phyloP scores from a whole-genome alignment of 2,329 filamentous ascomycete genomes.

The Trichophyton rubrum region DNA sequence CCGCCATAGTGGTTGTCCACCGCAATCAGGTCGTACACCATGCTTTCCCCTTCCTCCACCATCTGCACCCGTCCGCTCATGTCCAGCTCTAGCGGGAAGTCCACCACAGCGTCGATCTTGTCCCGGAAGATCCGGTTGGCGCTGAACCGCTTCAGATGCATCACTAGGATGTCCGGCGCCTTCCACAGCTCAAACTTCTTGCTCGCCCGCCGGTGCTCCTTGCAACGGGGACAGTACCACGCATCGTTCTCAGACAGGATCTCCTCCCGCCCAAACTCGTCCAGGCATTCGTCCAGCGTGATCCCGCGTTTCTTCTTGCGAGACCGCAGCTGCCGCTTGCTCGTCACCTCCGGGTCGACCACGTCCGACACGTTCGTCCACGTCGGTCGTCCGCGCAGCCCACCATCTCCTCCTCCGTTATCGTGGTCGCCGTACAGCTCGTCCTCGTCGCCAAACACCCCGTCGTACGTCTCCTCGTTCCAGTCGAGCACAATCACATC shows the following conservation, averaged over 20 bases:
- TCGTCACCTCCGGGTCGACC: slow-evolving; percentile 51
- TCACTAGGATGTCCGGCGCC: slow-evolving; percentile 82
- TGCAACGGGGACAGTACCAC: slow-evolving; percentile 95
- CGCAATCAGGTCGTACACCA: slow-evolving; percentile 85
- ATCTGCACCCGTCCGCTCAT: slow-evolving; percentile 67
- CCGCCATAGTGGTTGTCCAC: slow-evolving; percentile 95
- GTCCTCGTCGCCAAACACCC: slow-evolving; percentile 46
- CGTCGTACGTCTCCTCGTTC: slow-evolving; percentile 56
- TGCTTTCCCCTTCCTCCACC: slow-evolving; percentile 65
- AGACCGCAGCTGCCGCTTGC: slow-evolving; percentile 50
- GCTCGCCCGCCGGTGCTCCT: slow-evolving; percentile 78
- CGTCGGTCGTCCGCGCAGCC: slow-evolving; percentile 47
- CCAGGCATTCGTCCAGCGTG: slow-evolving; percentile 76
- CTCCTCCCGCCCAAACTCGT: slow-evolving; percentile 90
- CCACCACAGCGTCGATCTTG: slow-evolving; percentile 81
- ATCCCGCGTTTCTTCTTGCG: slow-evolving; percentile 63
- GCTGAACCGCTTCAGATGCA: slow-evolving; percentile 92
- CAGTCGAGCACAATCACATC: slow-evolving; percentile 86
- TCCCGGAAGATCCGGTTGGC: slow-evolving; percentile 69
- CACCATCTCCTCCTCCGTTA: slow-evolving; percentile 31
- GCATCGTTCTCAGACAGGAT: slow-evolving; percentile 89
- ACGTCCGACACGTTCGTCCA: slow-evolving; percentile 43
- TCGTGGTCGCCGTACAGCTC: slow-evolving; percentile 15
- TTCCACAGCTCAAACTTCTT: slow-evolving; percentile 99
- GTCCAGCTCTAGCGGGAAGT: slow-evolving; percentile 82